Percentiles rank a stretch among this genome's conserved stretches.
Conservation (phyloP, 2,329 filamentous ascomycete species). For the Epichloe baconii region DNA sequence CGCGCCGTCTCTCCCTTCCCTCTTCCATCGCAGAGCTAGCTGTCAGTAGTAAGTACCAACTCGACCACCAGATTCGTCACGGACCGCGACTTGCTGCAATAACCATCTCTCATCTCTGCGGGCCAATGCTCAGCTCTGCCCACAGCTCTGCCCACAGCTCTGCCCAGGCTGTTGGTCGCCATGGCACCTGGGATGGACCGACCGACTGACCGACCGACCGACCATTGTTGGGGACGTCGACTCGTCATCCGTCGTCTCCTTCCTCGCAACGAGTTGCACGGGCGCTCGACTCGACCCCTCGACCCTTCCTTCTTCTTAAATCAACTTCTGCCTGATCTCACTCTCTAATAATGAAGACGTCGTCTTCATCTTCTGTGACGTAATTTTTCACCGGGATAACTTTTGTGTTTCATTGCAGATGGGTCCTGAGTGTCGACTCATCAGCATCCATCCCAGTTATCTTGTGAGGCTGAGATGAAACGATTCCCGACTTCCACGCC, state of each 20-base stretch:
- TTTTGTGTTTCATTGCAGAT: conserved; percentile 12
- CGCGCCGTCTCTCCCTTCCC: not conserved
- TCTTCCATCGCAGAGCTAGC: not conserved
- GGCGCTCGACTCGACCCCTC: not conserved
- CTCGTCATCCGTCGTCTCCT: conserved; percentile 1
- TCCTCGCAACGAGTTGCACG: conserved; percentile 1
- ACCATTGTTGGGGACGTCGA: not conserved
- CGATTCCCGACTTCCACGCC: not conserved
- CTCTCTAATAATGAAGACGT: conserved; percentile 3
- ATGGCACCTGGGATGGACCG: conserved; percentile 3
- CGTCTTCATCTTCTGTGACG: conserved; percentile 3
- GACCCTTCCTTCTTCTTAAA: not conserved
- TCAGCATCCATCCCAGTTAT: conserved; percentile 6
- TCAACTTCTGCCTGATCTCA: conserved; percentile 1
- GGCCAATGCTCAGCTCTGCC: conserved; percentile 6
- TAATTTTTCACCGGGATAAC: conserved; percentile 3
- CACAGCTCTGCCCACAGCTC: not conserved
- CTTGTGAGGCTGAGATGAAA: conserved; percentile 10
- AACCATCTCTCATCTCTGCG: not conserved
- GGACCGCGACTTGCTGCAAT: not conserved
- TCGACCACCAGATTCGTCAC: conserved; percentile 4
- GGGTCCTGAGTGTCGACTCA: conserved; percentile 10
- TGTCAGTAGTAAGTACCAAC: conserved; percentile 3
- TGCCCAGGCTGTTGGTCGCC: conserved; percentile 6
- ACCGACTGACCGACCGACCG: no score